Evolutionary conservation across 306 rosid species (phyloP).

Genomic region (Lagenaria siceraria): DNA sequence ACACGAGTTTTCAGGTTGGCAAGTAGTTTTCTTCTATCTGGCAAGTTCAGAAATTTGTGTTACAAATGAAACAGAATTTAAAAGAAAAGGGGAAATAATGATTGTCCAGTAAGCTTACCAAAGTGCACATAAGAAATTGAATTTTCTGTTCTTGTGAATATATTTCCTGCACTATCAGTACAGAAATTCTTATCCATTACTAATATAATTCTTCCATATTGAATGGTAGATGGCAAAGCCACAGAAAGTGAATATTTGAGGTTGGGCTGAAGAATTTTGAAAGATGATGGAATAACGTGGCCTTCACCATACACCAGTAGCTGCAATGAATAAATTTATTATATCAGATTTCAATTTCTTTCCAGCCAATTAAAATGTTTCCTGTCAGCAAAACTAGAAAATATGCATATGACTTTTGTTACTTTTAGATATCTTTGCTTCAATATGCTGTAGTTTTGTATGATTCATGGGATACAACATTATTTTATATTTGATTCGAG

Average conservation of each 20-base stretch:
- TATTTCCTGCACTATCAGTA: conserved; percentile 69
- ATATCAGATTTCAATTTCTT: background rate
- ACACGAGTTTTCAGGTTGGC: conserved; percentile 48
- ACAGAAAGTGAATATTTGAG: conserved; percentile 53
- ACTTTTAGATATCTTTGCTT: background rate
- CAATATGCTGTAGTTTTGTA: background rate
- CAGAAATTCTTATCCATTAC: conserved; percentile 81
- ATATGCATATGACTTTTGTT: background rate
- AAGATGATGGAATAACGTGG: conserved; percentile 67
- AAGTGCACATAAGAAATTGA: conserved; percentile 55
- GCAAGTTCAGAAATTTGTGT: background rate
- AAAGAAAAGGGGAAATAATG: background rate
- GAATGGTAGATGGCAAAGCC: conserved; percentile 38
- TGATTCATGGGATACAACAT: background rate
- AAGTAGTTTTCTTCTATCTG: conserved; percentile 69
- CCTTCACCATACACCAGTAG: conserved; percentile 89
- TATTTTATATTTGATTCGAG: background rate
- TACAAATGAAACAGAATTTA: background rate
- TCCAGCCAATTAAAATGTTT: background rate
- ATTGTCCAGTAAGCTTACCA: conserved; percentile 41
- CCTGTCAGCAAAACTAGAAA: background rate
- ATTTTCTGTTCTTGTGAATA: conserved; percentile 49
- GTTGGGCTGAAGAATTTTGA: conserved; percentile 48
- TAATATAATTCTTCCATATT: conserved; percentile 56
- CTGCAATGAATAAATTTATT: conserved; percentile 19